These are phyloP conservation scores for Beta macrorhiza DNA, from an alignment of 179 eudicot genomes.

Conservation along the genomic window DNA sequence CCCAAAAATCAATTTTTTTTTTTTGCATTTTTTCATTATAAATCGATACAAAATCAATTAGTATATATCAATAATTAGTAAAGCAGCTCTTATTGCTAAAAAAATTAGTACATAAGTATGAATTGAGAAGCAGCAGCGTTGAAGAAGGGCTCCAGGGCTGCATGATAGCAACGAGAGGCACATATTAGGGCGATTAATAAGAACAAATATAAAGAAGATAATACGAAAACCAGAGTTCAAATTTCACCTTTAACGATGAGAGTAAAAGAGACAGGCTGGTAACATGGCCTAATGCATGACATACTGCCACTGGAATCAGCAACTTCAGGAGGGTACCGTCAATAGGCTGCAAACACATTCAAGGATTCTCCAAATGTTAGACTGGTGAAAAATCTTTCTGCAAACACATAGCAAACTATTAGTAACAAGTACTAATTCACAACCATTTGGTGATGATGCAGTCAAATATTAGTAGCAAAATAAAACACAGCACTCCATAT, in stretches of 20 bases:
- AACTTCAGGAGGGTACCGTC: constrained; percentile 72
- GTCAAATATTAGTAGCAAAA: not conserved
- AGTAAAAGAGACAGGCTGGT: constrained; percentile 93
- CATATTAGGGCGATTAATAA: not conserved
- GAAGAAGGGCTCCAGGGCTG: constrained; percentile 99
- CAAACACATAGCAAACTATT: not conserved
- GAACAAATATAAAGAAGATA: no score
- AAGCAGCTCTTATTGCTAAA: no score
- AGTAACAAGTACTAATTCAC: no score
- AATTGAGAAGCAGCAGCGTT: constrained; percentile 99
- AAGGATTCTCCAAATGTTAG: not conserved
- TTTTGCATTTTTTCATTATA: no score
- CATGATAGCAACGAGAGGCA: constrained; percentile 23
- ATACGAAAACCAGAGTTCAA: no score
- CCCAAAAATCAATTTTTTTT: no score
- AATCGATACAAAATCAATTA: no score
- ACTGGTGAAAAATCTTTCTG: not conserved
- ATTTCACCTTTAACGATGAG: constrained; percentile 40
- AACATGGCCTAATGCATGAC: constrained; percentile 91
- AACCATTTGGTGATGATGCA: not conserved
- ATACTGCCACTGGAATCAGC: constrained; percentile 87
- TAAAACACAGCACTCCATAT: no score
- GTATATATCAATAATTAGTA: no score
- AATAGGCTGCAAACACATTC: constrained; percentile 57
- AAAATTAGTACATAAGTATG: constrained; percentile 59